Evolutionary conservation across 306 rosid species (phyloP), one percentile per base, ranked within the genome.

Genomic region (Hippophae rhamnoides): DNA sequence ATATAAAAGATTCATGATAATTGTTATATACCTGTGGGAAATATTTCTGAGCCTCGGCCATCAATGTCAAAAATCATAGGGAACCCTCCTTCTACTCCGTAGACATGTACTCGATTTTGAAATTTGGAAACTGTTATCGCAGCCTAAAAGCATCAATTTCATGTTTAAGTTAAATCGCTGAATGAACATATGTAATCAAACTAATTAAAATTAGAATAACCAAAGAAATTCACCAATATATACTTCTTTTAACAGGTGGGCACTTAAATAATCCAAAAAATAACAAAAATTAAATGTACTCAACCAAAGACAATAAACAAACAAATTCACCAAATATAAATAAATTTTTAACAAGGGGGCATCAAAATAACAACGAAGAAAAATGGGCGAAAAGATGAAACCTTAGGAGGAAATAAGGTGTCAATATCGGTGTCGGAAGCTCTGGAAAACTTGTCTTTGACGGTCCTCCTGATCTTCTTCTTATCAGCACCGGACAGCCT

Each of bases 401-500:
- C 95, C 96, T 90, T 87, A 14, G 95, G 89, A 70, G 98, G 98
- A 43, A 90, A 84, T 59, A 90, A 58, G 50, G 76, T 48, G 49
- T 90, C 96, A 41, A 90, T 63, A 63, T 87, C 86, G 59, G 81
- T 57, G 65, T 87, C 96, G 56, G 98, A 90, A 63, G 81, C 84
- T 51, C 71, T 49, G 3, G 88, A 81, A 54, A 90, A 87, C 54
- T 79, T 84, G 5, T 81, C 86, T 43, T 69, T 83, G 61, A 85
- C 14, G 63, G 67, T 79, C 64, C 98, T 79, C 61, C 66, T 81
- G 0, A 90, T 86, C 81, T 87, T 90, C 76, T 90, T 90, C 41
- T 74, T 69, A 64, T 90, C 98, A 9, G 95, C 96, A 60, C 98
- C 98, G 0, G 98, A 90, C n/a, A 87, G 55, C 43, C 98, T 78